Conservation (phyloP, 2,329 filamentous ascomycete species). For the Triangularia setosa region DNA sequence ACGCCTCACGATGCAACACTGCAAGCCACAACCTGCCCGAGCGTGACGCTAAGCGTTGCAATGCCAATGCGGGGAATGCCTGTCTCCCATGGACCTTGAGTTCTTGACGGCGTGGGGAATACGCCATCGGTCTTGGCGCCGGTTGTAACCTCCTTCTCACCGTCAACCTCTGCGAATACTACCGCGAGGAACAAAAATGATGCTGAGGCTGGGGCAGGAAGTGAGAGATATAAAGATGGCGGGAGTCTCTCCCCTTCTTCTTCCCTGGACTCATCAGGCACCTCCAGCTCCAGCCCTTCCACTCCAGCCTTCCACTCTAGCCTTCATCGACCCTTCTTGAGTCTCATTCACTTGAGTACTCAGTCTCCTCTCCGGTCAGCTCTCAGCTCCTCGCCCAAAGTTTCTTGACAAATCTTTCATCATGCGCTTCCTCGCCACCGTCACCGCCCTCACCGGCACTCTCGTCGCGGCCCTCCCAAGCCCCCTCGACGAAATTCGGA, state of each 20-base stretch:
- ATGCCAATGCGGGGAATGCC: slow-evolving; percentile 9
- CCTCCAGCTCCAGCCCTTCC: too few species aligned
- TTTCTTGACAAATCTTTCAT: background rate
- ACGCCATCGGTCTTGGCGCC: background rate
- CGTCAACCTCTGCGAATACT: background rate
- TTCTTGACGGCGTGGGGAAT: background rate
- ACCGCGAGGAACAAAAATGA: background rate
- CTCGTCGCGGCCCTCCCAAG: background rate
- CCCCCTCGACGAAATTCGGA: background rate
- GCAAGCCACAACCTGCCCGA: background rate
- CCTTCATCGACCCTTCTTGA: background rate
- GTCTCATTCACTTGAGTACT: background rate
- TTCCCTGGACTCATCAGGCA: background rate
- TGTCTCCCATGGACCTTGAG: slow-evolving; percentile 3
- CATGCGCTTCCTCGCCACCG: slow-evolving; percentile 2
- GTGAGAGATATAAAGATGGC: background rate
- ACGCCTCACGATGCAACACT: background rate
- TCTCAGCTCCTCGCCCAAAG: background rate
- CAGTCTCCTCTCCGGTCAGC: background rate
- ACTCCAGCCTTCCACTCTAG: background rate
- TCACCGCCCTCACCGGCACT: slow-evolving; percentile 2
- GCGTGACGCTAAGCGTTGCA: background rate
- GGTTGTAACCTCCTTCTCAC: background rate
- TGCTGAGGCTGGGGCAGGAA: background rate
- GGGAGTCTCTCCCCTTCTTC: background rate